These are phyloP conservation scores for Phytopythium vexans DNA, from an alignment of 352 stramenopile species.

Conservation along the genomic window DNA sequence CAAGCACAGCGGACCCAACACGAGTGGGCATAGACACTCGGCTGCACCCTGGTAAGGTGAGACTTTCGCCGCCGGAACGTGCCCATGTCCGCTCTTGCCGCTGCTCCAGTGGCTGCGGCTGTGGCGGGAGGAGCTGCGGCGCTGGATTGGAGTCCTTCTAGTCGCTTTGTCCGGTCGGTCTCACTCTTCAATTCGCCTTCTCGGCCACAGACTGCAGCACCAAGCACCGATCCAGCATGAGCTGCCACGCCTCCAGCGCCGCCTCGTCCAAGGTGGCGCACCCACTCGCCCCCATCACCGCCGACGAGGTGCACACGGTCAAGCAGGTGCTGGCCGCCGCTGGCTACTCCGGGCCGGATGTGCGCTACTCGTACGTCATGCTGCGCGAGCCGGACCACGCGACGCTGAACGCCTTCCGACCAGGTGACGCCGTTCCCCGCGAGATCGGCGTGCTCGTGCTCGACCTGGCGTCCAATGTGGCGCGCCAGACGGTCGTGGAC, in stretches of 20 bases:
- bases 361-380: constrained; percentile 54
- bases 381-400: constrained; percentile 44
- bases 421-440: constrained; percentile 29
- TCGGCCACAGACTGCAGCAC: background rate
- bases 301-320: constrained; percentile 33
- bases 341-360: constrained; percentile 24
- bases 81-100: too few relatives aligned
- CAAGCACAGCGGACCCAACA: too few relatives aligned
- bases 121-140: too few relatives aligned
- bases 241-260: constrained; percentile 11
- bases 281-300: constrained; percentile 43
- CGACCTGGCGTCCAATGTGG: constrained; percentile 28
- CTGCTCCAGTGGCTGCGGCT: too few relatives aligned
- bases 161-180: background rate
- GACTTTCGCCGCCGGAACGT: too few relatives aligned
- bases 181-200: constrained; percentile 13
- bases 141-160: too few relatives aligned
- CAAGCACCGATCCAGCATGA: constrained; percentile 6
- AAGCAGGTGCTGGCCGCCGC: constrained; percentile 41
- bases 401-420: constrained; percentile 32
- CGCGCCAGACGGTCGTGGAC: constrained; percentile 38
- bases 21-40: too few relatives aligned
- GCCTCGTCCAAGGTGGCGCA: constrained; percentile 18
- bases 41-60: too few relatives aligned
- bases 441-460: constrained; percentile 41